Base-by-base conservation (phyloP, 495 filamentous ascomycete genomes). In the Umbilicaria muhlenbergii region DNA sequence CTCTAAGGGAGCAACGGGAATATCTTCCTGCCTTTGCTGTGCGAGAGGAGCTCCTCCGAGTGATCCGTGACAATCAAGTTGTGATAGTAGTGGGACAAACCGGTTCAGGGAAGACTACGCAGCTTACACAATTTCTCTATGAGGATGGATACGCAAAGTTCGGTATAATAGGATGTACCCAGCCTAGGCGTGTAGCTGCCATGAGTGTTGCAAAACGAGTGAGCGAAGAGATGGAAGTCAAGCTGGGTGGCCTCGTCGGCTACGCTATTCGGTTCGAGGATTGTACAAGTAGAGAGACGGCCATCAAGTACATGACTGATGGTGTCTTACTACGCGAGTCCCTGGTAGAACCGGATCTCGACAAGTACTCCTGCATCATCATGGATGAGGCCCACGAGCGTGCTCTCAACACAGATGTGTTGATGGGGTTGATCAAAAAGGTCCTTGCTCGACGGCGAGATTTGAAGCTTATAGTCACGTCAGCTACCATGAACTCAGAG, bases 341-440 rank as follows among this genome's bases (percentile, higher is more conserved):
- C 12, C 73, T 99, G 8, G 82, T 83, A 39, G 87, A 95, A 53
- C 71, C 76, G 13, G 93, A 99, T 55, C 73, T 99, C 17, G 92
- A 96, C 59, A 83, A 83, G 54, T 99, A 99, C 60, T 94, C 89
- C 11, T 94, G 86, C 57, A 87, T 99, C 40, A 99, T 99, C 58
- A 95, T 99, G 91, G 92, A 99, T 60, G 92, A 99, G 65, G 92
- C 92, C 3, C 92, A 99, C 69, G 92, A 99, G 58, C 75, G 92
- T 55, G 88, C 91, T 0, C 66, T 99, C 35, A 96, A 96, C 55
- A 99, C 92, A 2, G 92, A 99, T 58, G 86, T 99, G 5, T 65
- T 96, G 11, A 93, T 99, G 84, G 92, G 92, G 1, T 72, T 99
- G 18, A 81, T 99, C 60, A 99, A 95, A 58, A 96, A 96, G 61